These are phyloP conservation scores for Hyphopichia fennica DNA, from an alignment of 1,139 yeast species.

Conservation along the genomic window DNA sequence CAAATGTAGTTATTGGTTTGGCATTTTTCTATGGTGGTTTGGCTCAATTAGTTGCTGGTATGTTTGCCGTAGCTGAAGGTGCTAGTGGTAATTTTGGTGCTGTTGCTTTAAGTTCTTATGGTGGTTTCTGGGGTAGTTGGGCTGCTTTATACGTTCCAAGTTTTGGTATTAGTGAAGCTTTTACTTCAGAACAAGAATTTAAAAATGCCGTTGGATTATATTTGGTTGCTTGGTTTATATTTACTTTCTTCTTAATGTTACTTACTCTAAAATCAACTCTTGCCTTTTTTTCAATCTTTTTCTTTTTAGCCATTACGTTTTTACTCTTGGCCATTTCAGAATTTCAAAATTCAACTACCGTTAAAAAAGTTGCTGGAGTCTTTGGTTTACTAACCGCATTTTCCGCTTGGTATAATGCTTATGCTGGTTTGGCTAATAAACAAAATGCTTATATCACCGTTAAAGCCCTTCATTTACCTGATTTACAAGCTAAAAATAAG, in stretches of 20 bases:
- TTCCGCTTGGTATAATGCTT: conserved; percentile 86
- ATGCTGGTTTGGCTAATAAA: conserved; percentile 79
- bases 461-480: conserved; percentile 49
- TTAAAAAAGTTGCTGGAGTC: conserved; percentile 74
- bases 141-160: conserved; percentile 72
- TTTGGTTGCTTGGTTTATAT: conserved; percentile 76
- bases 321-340: conserved; percentile 65
- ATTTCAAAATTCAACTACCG: conserved; percentile 22
- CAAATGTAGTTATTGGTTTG: conserved; percentile 52
- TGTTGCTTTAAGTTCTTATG: conserved; percentile 75
- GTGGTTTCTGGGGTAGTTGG: conserved; percentile 87
- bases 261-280: conserved; percentile 79
- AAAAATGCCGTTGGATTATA: conserved; percentile 67
- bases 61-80: conserved; percentile 74
- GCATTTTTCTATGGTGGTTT: conserved; percentile 89
- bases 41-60: conserved; percentile 70
- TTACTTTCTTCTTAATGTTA: conserved; percentile 65
- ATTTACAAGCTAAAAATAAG: conserved; percentile 25
- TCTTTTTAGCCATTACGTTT: conserved; percentile 65
- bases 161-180: conserved; percentile 70
- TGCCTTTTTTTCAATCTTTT: conserved; percentile 69
- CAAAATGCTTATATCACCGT: conserved; percentile 68
- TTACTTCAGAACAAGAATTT: conserved; percentile 32
- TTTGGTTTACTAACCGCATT: conserved; percentile 79
- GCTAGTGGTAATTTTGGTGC: conserved; percentile 82